Evolutionary conservation across 2,329 filamentous ascomycete genomes (phyloP), one percentile per base, ranked within the genome.

Genomic region (Zymoseptoria ardabiliae): DNA sequence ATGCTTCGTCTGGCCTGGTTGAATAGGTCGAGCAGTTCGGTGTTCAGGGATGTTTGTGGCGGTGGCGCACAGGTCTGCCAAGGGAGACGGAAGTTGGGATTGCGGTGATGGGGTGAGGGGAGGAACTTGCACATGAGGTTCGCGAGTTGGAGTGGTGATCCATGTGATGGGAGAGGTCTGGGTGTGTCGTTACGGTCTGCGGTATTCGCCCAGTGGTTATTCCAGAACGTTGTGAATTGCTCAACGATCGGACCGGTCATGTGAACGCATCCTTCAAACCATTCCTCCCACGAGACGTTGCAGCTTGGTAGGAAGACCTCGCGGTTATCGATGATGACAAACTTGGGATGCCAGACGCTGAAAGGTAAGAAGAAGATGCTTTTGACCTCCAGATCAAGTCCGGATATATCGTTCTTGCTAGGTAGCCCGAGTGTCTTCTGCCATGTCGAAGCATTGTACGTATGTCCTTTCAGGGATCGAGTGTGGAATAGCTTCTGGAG

Each of bases 301-400:
- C 89, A 92, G 66, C 87, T 91, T 0, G 90, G 90, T 9, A 94
- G 73, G 67, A 87, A 86, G 0, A 87, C 87, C 2, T 75, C 79
- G 30, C 77, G 72, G 0, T 86, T 81, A 70, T 95, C 90, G 1
- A 93, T 73, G 13, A 94, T 79, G 45, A 93, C 79, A 66, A 90
- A 93, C 68, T 95, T 95, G 0, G 90, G 87, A 70, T 95, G 90
- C 85, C 94, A 89, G n/a, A 95, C 87, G 68, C 89, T 90, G 61
- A 94, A 85, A 0, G 90, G 90, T 2, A 86, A 77, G 63, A 93
- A 85, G 73, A 95, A 95, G 7, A 93, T 78, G 63, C 85, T 90
- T 76, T 91, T 92, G 58, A 91, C 83, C 0, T 80, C 77, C 35
- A 95, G 69, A 56, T 91, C 82, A 19, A 95, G 80, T 2, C 84